A percentile compares a stretch with the other conserved stretches of the same genome.
phyloP scores from a whole-genome alignment of 352 stramenopile species.

The Elongisporangium undulatum region DNA sequence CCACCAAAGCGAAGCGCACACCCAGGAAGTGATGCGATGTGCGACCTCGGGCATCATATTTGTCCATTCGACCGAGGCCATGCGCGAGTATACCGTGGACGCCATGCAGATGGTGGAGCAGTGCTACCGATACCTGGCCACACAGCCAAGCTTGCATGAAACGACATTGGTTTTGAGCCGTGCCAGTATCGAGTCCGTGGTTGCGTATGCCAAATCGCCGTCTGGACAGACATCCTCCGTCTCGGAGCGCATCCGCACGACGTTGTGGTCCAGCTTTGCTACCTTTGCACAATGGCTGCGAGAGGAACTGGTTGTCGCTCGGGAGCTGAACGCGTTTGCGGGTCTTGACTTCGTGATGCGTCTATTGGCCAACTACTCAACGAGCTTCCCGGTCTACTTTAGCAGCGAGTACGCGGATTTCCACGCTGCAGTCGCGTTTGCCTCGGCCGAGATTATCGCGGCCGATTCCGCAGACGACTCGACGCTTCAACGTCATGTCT shows the following conservation, averaged over 20 bases:
- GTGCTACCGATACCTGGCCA: conserved; percentile 23
- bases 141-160: conserved; percentile 3
- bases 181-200: neutral
- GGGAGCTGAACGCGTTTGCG: conserved; percentile 5
- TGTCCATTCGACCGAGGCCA: conserved; percentile 38
- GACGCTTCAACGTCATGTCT: conserved; percentile 2
- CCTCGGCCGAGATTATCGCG: conserved; percentile 16
- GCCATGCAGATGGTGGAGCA: conserved; percentile 32
- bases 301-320: conserved; percentile 24
- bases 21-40: conserved; percentile 33
- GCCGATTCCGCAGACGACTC: conserved; percentile 11
- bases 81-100: conserved; percentile 25
- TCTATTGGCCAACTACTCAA: conserved; percentile 28
- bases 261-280: neutral
- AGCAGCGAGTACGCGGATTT: conserved; percentile 22
- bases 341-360: conserved; percentile 33
- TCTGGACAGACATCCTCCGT: neutral
- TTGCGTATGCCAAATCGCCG: conserved; percentile 6
- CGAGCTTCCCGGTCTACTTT: conserved; percentile 25
- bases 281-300: conserved; percentile 21
- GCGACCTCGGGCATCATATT: conserved; percentile 47
- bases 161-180: neutral
- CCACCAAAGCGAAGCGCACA: conserved; percentile 17
- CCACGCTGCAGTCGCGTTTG: conserved; percentile 28
- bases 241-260: neutral